Base-by-base conservation (phyloP, 306 rosid genomes). In the Quercus glauca region DNA sequence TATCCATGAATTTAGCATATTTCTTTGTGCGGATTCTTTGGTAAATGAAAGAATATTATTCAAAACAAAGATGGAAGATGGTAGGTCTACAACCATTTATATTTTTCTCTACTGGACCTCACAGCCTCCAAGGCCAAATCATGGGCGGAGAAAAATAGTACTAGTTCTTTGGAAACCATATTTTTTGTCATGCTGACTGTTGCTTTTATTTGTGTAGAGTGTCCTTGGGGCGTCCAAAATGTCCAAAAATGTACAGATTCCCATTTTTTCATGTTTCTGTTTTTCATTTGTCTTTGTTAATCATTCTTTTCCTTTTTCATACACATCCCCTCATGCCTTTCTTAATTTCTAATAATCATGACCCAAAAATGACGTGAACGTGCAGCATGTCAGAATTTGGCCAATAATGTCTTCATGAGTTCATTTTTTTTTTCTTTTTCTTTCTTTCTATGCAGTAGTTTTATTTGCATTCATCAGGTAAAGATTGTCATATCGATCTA, bases 381-480 rank as follows among this genome's bases (percentile, higher is more conserved):
- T 89, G 85, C 87, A 84, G 72, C 85, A 73, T 86, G 87, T 86
- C 89, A 84, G 78, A 71, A n/a, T 73, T 85, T 71, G 59, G 79
- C 76, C 74, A 75, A 73, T 85, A 43, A 56, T 74, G 80, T 67
- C 60, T 55, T 71, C n/a, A 64, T 45, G 17, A 49, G 76, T 80
- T 75, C 23, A 74, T 85, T 84, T 64, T 77, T 41, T 76, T 52
- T 68, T 81, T 31, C 0, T 35, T 33, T 5, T 33, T 33, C 73
- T 41, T 75, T 43, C 73, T 73, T 75, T 81, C 41, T 33, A 20
- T 9, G 9, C 51, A 28, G 75, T 57, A 26, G 53, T 45, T 78
- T 83, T 52, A 71, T 73, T 73, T 67, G 60, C 75, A 69, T 51
- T 77, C 58, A 71, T 73, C 51, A 52, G 74, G 81, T 82, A 79